phyloP scores from a whole-genome alignment of 2,329 filamentous ascomycete genomes.

The Verticillium zaregamsianum region DNA sequence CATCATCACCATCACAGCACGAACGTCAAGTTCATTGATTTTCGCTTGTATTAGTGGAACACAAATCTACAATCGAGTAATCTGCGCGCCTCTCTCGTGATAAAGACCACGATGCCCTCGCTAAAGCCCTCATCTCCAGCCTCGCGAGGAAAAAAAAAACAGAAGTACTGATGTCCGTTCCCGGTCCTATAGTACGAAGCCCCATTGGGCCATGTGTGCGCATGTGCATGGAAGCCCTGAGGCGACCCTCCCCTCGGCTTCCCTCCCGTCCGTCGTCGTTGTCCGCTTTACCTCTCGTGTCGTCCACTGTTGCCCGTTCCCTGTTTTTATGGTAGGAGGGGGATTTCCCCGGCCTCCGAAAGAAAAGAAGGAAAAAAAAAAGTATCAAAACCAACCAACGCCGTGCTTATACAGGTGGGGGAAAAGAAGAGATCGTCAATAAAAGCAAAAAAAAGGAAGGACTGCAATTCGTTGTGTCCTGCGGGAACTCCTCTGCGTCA shows the following conservation, averaged over 20 bases:
- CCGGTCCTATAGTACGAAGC: neutral
- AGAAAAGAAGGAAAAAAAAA: neutral
- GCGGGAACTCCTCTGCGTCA: neutral
- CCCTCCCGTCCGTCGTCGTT: neutral
- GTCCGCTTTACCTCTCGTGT: neutral
- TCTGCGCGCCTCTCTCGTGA: neutral
- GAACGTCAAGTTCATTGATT: neutral
- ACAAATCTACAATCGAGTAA: neutral
- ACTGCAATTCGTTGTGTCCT: neutral
- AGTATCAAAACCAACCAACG: constrained; percentile 1
- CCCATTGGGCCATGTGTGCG: neutral
- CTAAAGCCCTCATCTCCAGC: neutral
- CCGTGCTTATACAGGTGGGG: constrained; percentile 4
- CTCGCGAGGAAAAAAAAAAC: neutral
- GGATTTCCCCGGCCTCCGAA: neutral
- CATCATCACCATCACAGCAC: neutral
- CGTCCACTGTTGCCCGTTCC: neutral
- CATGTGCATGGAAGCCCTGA: neutral
- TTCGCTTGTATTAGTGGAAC: neutral
- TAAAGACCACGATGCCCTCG: neutral
- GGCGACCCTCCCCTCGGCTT: neutral
- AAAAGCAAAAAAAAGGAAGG: neutral
- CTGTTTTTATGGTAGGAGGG: neutral
- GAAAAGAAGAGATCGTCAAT: constrained; percentile 11
- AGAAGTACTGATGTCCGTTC: neutral